Evolutionary conservation across 352 stramenopile genomes (phyloP), one percentile per base, ranked within the genome.

Genomic region (Pythium rishiriense): DNA sequence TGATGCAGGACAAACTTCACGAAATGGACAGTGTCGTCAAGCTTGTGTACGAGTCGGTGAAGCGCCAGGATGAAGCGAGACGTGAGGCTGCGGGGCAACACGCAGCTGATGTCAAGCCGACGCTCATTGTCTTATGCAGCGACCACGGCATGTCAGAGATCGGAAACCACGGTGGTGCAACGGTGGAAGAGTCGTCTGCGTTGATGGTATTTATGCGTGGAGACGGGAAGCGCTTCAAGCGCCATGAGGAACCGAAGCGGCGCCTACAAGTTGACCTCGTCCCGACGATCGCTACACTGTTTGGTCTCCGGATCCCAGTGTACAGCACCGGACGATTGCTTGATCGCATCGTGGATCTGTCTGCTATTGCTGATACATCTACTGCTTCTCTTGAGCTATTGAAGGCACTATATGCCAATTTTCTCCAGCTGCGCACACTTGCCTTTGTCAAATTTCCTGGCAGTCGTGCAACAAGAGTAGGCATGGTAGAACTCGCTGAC

Each of bases 61-160:
- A 55, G 5, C 61, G 64, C 12, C 85, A 95, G 54, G 87, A 97
- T 58, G 56, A 25, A 5, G 39, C 54, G 4, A 75, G 85, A 19
- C 22, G 24, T 3, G 46, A 31, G 11, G 26, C 9, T 1, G 28
- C 43, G 17, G 28, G 5, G 4, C 10, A 54, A 31, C 33, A 43
- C 0, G 62, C 62, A 0, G 45, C 83, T 21, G 33, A 60, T 21
- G 73, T 68, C 3, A 56, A 72, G 21, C 69, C 85, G 2, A 91
- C 84, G 17, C 58, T 97, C n/a, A 66, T 97, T 1, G 43, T 94
- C 17, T 43, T 97, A 17, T 93, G 88, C 58, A 96, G 87, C 33
- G 88, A 97, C 62, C 88, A 97, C 58, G 88, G 87, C 22, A 96
- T 97, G 88, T 94, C 88, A 8, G 87, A 97, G 60, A 78, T 88